phyloP scores from a whole-genome alignment of 1,284 basidiomycete species.

The Cryptococcus maquisensis region DNA sequence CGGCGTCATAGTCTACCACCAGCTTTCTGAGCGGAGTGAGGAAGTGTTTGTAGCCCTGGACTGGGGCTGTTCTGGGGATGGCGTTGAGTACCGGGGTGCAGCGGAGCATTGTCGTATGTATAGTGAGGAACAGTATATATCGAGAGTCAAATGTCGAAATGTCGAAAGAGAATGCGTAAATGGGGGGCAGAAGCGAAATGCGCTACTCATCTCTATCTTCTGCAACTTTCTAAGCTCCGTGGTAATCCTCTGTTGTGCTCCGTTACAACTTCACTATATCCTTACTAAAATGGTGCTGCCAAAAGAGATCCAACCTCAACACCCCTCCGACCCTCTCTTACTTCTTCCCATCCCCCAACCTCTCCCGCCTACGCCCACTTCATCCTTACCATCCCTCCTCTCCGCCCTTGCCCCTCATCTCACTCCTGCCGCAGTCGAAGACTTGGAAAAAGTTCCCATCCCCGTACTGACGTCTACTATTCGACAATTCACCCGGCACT shows the following conservation, averaged over 20 bases:
- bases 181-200: background rate
- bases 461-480: slow-evolving; percentile 26
- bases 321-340: slow-evolving; percentile 38
- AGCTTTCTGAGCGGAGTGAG: slow-evolving; percentile 43
- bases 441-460: slow-evolving; percentile 9
- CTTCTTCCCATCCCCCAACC: slow-evolving; percentile 30
- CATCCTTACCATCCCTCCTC: slow-evolving; percentile 18
- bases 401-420: slow-evolving; percentile 19
- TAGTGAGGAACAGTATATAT: background rate
- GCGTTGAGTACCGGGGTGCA: slow-evolving; percentile 11
- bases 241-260: too few species aligned
- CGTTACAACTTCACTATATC: background rate
- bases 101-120: slow-evolving; percentile 19
- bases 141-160: background rate
- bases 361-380: slow-evolving; percentile 23
- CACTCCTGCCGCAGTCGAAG: background rate
- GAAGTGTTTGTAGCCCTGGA: slow-evolving; percentile 46
- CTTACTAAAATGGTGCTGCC: slow-evolving; percentile 31
- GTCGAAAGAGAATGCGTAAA: background rate
- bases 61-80: slow-evolving; percentile 27
- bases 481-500: slow-evolving; percentile 26
- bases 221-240: background rate
- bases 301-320: slow-evolving; percentile 22
- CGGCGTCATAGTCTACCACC: slow-evolving; percentile 44
- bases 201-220: background rate